Conservation (phyloP, 2,329 filamentous ascomycete species). For the Volutella citrinella region DNA sequence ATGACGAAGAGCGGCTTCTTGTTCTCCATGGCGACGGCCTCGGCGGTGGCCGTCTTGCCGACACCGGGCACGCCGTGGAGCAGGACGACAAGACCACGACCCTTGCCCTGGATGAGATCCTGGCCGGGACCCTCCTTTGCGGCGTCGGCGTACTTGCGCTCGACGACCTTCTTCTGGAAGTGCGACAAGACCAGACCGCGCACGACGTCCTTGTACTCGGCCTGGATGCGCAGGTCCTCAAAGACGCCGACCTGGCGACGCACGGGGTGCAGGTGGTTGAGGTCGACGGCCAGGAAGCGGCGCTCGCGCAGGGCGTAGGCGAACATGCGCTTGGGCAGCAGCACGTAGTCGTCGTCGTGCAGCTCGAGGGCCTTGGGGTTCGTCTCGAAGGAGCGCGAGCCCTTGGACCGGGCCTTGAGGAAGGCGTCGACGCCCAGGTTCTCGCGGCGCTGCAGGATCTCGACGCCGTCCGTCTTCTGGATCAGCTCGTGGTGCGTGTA, state of each 20-base stretch:
- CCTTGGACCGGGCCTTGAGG: constrained; percentile 32
- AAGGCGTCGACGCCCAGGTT: constrained; percentile 33
- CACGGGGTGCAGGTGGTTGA: constrained; percentile 32
- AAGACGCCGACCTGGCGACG: constrained; percentile 35
- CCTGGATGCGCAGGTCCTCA: constrained; percentile 37
- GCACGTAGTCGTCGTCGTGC: constrained; percentile 26
- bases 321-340: constrained; percentile 41
- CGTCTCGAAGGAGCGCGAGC: constrained; percentile 31
- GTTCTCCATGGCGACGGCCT: constrained; percentile 39
- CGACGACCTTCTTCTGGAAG: constrained; percentile 37
- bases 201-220: constrained; percentile 40
- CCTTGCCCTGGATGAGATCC: constrained; percentile 45
- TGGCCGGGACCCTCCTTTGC: constrained; percentile 27
- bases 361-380: constrained; percentile 28
- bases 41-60: constrained; percentile 47
- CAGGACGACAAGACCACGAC: constrained; percentile 41
- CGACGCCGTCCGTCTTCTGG: constrained; percentile 34
- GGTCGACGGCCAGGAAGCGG: constrained; percentile 36
- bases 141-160: constrained; percentile 29
- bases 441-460: constrained; percentile 35
- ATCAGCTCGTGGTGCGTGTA: constrained; percentile 34
- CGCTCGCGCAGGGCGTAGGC: constrained; percentile 39
- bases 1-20: constrained; percentile 45
- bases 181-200: constrained; percentile 39
- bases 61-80: constrained; percentile 47